These are phyloP conservation scores for Cladosporium cucumerinum DNA, from an alignment of 2,329 filamentous ascomycete genomes.

Conservation along the genomic window DNA sequence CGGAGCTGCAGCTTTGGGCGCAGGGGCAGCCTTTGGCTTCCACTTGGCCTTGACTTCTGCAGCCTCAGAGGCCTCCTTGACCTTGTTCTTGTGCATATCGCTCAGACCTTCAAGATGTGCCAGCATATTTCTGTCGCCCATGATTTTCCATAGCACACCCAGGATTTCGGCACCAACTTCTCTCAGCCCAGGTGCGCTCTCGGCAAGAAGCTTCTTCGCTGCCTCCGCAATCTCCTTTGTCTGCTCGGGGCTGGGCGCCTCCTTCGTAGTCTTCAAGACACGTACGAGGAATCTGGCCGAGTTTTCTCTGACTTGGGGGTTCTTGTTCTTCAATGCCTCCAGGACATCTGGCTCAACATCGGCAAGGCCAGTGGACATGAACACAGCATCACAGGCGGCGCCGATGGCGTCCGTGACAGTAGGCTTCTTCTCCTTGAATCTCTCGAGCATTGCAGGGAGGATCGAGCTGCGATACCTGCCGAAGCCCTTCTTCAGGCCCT, in stretches of 20 bases:
- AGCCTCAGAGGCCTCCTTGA: slow-evolving; percentile 84
- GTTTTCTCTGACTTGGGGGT: slow-evolving; percentile 95
- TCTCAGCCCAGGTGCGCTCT: slow-evolving; percentile 80
- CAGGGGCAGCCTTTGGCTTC: slow-evolving; percentile 74
- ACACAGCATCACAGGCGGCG: slow-evolving; percentile 73
- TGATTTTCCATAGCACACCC: slow-evolving; percentile 96
- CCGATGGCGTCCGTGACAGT: slow-evolving; percentile 83
- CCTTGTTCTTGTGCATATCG: slow-evolving; percentile 91
- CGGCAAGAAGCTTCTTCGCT: slow-evolving; percentile 82
- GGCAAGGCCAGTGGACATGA: slow-evolving; percentile 64
- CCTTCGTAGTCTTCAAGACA: slow-evolving; percentile 75
- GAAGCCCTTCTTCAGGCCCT: slow-evolving; percentile 75
- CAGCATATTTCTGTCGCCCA: slow-evolving; percentile 93
- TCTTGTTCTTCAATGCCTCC: slow-evolving; percentile 85
- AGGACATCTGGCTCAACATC: slow-evolving; percentile 91
- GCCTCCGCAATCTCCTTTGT: slow-evolving; percentile 82
- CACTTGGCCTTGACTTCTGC: slow-evolving; percentile 86
- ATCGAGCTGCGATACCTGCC: slow-evolving; percentile 75
- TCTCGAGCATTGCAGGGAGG: slow-evolving; percentile 87
- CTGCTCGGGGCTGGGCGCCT: slow-evolving; percentile 80
- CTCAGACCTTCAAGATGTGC: slow-evolving; percentile 88
- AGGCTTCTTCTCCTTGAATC: slow-evolving; percentile 95
- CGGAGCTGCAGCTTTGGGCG: slow-evolving; percentile 55
- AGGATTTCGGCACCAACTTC: slow-evolving; percentile 88
- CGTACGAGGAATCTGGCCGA: slow-evolving; percentile 91